A percentile compares a stretch with the other conserved stretches of the same genome.
Evolutionary conservation across 805 yeast genomes (phyloP).

Genomic region (Saturnispora ahearnii): DNA sequence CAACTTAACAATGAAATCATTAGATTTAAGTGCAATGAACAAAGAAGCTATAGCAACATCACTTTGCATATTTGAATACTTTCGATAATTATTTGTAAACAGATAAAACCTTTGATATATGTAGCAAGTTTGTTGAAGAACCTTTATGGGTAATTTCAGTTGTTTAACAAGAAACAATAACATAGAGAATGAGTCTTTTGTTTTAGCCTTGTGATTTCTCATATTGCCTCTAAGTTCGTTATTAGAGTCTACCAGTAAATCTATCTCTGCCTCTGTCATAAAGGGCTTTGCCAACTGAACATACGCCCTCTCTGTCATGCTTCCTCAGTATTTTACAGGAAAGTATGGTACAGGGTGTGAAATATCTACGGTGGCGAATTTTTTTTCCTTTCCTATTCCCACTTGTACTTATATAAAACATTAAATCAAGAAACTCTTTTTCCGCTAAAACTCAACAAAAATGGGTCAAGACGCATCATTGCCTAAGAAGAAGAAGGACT

Average conservation of each 20-base stretch:
- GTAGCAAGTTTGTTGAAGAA: slow-evolving; percentile 61
- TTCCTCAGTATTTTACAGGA: not conserved
- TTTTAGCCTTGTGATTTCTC: slow-evolving; percentile 18
- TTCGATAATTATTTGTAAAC: slow-evolving; percentile 48
- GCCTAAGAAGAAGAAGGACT: slow-evolving; percentile 30
- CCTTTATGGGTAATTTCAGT: slow-evolving; percentile 59
- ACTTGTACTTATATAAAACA: not conserved
- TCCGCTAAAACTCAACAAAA: not conserved
- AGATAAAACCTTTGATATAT: slow-evolving; percentile 65
- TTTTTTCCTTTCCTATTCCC: not conserved
- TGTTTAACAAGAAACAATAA: slow-evolving; percentile 42
- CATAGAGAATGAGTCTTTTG: slow-evolving; percentile 40
- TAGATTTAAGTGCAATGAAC: slow-evolving; percentile 65
- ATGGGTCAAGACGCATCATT: slow-evolving; percentile 30
- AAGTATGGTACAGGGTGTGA: not conserved
- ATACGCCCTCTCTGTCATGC: slow-evolving; percentile 2
- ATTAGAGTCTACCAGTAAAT: slow-evolving; percentile 15
- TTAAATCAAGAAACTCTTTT: not conserved
- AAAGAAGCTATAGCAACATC: slow-evolving; percentile 64
- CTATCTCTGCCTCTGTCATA: slow-evolving; percentile 23
- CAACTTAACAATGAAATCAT: slow-evolving; percentile 74
- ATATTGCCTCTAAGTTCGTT: slow-evolving; percentile 16
- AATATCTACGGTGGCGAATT: slow-evolving; percentile 1
- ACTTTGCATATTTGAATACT: slow-evolving; percentile 34
- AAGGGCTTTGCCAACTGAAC: slow-evolving; percentile 31